A percentile compares a stretch with the other conserved stretches of the same genome.
Conservation (phyloP, 352 stramenopile species). For the Aphanomyces cochlioides region DNA sequence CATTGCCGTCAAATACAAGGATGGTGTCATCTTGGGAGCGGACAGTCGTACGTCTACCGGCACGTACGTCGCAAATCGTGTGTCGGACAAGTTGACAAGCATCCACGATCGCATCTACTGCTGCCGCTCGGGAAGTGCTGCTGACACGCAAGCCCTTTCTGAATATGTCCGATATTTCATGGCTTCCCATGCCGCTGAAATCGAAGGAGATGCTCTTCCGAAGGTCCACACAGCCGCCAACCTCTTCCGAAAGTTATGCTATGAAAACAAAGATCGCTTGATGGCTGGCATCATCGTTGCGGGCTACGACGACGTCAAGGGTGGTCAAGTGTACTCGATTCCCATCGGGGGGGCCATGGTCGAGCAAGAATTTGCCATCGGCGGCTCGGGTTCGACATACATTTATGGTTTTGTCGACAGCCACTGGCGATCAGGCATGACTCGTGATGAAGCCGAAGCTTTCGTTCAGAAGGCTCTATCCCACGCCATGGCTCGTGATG, state of each 20-base stretch:
- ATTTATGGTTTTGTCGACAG: slow-evolving; percentile 97
- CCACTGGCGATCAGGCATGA: slow-evolving; percentile 89
- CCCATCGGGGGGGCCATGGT: slow-evolving; percentile 94
- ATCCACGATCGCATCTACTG: slow-evolving; percentile 97
- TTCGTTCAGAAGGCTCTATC: slow-evolving; percentile 95
- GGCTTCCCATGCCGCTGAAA: slow-evolving; percentile 64
- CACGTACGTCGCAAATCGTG: slow-evolving; percentile 97
- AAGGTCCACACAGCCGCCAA: slow-evolving; percentile 97
- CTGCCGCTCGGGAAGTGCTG: slow-evolving; percentile 95
- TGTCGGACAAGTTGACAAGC: slow-evolving; percentile 97
- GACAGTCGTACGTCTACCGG: slow-evolving; percentile 93
- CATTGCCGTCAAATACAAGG: slow-evolving; percentile 95
- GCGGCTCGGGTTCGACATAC: slow-evolving; percentile 96
- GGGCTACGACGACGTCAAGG: slow-evolving; percentile 95
- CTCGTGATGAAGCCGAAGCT: slow-evolving; percentile 91
- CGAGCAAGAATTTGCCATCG: slow-evolving; percentile 96
- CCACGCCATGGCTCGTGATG: slow-evolving; percentile 98
- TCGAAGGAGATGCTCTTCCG: slow-evolving; percentile 87
- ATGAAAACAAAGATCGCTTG: slow-evolving; percentile 97
- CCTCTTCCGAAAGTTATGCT: slow-evolving; percentile 95
- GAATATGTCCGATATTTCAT: slow-evolving; percentile 84
- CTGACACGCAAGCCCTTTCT: slow-evolving; percentile 93
- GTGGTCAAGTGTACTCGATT: slow-evolving; percentile 95
- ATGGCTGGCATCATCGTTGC: slow-evolving; percentile 96
- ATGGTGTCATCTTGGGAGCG: slow-evolving; percentile 95